A percentile compares a stretch with the other conserved stretches of the same genome.
Conservation (phyloP, 2,329 filamentous ascomycete genomes). For the Coleophoma crateriformis region DNA sequence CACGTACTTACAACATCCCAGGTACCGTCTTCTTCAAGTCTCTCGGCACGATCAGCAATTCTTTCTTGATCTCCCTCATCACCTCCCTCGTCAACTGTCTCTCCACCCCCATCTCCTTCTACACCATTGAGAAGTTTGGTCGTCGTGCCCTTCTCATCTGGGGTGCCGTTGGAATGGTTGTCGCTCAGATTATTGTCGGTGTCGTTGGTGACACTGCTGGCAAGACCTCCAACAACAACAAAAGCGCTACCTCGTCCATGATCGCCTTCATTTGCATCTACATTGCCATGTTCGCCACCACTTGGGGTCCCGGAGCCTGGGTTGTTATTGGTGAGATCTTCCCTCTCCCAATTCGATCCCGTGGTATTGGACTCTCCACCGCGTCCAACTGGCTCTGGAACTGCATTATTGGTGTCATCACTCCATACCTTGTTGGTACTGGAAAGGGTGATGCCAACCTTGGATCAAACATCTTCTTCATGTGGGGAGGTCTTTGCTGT, state of each 20-base stretch:
- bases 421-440: conserved; percentile 59
- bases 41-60: conserved; percentile 60
- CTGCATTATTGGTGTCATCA: conserved; percentile 64
- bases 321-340: conserved; percentile 60
- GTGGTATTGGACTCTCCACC: conserved; percentile 79
- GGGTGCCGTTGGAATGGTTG: conserved; percentile 63
- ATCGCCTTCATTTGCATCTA: conserved; percentile 68
- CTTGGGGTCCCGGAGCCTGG: conserved; percentile 65
- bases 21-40: conserved; percentile 54
- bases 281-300: conserved; percentile 62
- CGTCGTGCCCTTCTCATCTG: conserved; percentile 58
- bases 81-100: conserved; percentile 62
- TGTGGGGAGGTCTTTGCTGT: conserved; percentile 54
- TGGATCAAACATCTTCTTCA: conserved; percentile 29
- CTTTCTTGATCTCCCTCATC: conserved; percentile 60
- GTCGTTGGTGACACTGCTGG: conserved; percentile 34
- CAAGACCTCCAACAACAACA: conserved; percentile 57
- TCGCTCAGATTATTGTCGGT: conserved; percentile 42
- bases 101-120: conserved; percentile 71
- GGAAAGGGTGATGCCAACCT: conserved; percentile 26
- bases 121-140: conserved; percentile 61
- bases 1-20: conserved; percentile 41
- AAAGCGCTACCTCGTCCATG: conserved; percentile 53
- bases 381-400: conserved; percentile 91
- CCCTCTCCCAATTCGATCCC: conserved; percentile 68